Conservation (phyloP, 495 filamentous ascomycete genomes). For the Aspergillus baeticus region DNA sequence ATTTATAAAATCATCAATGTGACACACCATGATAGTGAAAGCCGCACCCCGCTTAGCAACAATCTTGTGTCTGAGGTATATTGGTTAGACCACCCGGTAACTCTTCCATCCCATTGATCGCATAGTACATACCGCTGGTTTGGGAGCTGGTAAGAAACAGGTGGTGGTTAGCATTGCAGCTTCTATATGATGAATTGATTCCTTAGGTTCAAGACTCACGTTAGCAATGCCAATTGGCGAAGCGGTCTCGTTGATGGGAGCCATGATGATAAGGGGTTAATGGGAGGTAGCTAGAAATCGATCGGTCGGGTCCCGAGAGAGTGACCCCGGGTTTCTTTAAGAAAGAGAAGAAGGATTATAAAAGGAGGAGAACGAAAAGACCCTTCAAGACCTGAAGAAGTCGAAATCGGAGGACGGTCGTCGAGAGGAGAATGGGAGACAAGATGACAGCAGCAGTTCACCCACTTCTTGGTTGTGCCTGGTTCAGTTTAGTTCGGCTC, state of each 20-base stretch:
- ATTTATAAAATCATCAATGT: background rate
- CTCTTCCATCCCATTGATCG: conserved; percentile 1
- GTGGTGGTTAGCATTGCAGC: background rate
- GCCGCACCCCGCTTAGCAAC: conserved; percentile 98
- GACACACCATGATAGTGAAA: conserved; percentile 95
- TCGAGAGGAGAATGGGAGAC: conserved; percentile 11
- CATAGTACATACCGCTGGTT: conserved; percentile 71
- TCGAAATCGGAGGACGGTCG: conserved; percentile 3
- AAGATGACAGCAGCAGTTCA: conserved; percentile 8
- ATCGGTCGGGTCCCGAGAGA: conserved; percentile 19
- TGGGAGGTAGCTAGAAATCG: conserved; percentile 15
- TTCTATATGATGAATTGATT: background rate
- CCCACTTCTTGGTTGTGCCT: conserved; percentile 16
- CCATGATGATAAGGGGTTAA: conserved; percentile 56
- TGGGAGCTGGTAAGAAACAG: conserved; percentile 57
- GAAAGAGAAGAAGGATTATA: background rate
- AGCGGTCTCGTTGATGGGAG: conserved; percentile 76
- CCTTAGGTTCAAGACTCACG: conserved; percentile 46
- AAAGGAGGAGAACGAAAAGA: conserved; percentile 7
- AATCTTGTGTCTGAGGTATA: conserved; percentile 81
- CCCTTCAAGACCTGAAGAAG: conserved; percentile 24
- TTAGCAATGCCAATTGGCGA: conserved; percentile 99
- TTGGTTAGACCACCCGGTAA: conserved; percentile 32
- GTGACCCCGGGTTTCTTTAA: conserved; percentile 12
- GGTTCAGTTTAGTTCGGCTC: conserved; percentile 18